These are phyloP conservation scores for Arthrobotrys megalospora DNA, from an alignment of 2,329 filamentous ascomycete genomes.

Conservation along the genomic window DNA sequence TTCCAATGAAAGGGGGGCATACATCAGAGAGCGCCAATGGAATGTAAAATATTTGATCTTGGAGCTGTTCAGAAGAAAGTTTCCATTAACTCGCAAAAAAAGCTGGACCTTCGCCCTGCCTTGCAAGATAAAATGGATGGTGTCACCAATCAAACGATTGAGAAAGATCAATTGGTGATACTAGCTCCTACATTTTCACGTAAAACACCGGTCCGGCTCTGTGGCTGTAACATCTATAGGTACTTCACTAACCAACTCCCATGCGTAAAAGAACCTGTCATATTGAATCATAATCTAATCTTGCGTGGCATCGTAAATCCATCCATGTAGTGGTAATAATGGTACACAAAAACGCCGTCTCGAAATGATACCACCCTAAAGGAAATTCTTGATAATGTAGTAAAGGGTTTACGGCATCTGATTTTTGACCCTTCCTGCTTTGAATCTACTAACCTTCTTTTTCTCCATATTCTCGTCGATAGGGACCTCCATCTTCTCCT, in stretches of 20 bases:
- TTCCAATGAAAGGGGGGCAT: conserved; percentile 26
- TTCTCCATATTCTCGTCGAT: conserved; percentile 78
- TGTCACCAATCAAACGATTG: conserved; percentile 40
- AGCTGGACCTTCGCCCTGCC: background rate
- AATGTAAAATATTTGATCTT: conserved; percentile 36
- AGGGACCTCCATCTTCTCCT: conserved; percentile 76
- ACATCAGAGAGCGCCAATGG: conserved; percentile 60
- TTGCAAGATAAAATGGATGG: background rate
- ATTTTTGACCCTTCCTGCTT: conserved; percentile 75
- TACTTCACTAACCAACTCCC: background rate
- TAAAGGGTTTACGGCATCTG: conserved; percentile 28
- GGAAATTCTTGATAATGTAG: background rate
- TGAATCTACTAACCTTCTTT: conserved; percentile 80
- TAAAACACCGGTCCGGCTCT: background rate
- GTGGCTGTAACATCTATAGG: too few species aligned
- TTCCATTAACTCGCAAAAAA: background rate
- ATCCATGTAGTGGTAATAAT: background rate
- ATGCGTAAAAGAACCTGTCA: background rate
- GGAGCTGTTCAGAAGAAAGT: conserved; percentile 34
- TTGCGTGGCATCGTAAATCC: background rate
- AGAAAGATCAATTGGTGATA: conserved; percentile 16
- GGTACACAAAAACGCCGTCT: conserved; percentile 6
- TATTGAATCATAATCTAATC: conserved; percentile 6
- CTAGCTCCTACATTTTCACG: conserved; percentile 18
- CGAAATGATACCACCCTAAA: background rate